Conservation (phyloP, 73 alveolate genomes). For the Paramecium sonneborni region DNA sequence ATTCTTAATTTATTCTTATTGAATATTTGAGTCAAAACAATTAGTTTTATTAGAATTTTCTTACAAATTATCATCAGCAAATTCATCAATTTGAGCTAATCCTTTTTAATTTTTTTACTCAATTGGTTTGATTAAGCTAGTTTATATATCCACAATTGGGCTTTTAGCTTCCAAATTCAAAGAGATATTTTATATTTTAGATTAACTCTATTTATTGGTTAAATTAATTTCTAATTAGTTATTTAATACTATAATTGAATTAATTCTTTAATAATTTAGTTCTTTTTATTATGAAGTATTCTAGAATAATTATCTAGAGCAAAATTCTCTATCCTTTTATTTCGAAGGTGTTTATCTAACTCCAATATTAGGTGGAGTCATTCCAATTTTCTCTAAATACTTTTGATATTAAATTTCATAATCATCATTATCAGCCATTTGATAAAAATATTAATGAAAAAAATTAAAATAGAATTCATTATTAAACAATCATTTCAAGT, state of each 20-base stretch:
- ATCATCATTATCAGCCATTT: constrained; percentile 44
- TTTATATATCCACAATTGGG: not conserved
- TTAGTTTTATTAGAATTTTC: not conserved
- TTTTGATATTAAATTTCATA: not conserved
- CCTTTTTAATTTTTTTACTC: not conserved
- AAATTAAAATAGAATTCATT: not conserved
- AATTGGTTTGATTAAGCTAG: not conserved
- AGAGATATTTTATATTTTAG: not conserved
- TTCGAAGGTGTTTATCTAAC: not conserved
- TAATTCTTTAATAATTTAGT: constrained; percentile 8
- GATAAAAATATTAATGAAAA: constrained; percentile 8
- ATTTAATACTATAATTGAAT: not conserved
- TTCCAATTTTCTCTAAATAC: constrained; percentile 3
- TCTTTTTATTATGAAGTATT: not conserved
- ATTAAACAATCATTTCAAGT: constrained; percentile 40
- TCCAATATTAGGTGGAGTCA: not conserved
- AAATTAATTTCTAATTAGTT: not conserved
- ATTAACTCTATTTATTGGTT: not conserved
- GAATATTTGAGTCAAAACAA: not conserved
- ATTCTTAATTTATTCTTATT: not conserved
- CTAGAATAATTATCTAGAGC: not conserved
- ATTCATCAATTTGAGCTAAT: not conserved
- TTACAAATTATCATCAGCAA: not conserved
- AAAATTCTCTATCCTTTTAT: not conserved
- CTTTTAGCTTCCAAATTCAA: not conserved